Evolutionary conservation across 306 rosid species (phyloP), one percentile per base, ranked within the genome.

Genomic region (Rubus idaeus): DNA sequence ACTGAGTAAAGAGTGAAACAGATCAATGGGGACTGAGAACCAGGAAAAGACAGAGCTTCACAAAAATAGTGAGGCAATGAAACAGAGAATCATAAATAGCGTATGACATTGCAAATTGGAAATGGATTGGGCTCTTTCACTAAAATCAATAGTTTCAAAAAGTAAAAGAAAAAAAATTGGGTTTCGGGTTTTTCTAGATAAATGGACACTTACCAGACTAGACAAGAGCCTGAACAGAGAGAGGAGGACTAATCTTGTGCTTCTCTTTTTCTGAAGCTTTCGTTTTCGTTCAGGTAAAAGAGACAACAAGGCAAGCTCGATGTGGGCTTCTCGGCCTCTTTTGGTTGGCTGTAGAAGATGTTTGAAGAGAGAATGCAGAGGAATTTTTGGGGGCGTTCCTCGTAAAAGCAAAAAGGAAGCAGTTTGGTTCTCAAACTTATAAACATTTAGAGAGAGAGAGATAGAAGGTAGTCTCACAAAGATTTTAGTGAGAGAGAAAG

Each of bases 71-170:
- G 73, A 56, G 80, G 49, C 75, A 26, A 52, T 16, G 71, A 52
- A 39, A 10, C 46, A 37, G 78, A 52, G 46, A 56, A 39, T 21
- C 78, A 74, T 47, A n/a, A 61, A 57, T 5, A 47, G 23, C 45
- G 37, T 2, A 76, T 50, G 74, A 52, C 90, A 88, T 86, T 88
- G 84, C 83, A 49, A 53, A 79, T 63, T 13, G 74, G 80, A 71
- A 78, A 61, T 5, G 14, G 71, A 69, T 67, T 35, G 57, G 37
- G 71, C 83, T 62, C 26, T 14, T 67, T 20, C 41, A 41, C 66
- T 46, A 47, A 13, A 68, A 10, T 45, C 64, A 44, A 14, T 20
- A 20, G 45, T 8, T 14, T 17, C 52, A 64, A 55, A 58, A 37
- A 44, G 60, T 13, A 70, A 42, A 37, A 10, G 52, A 73, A 40